A percentile compares a stretch with the other conserved stretches of the same genome.
phyloP scores from a whole-genome alignment of 2,329 filamentous ascomycete genomes.

The Cercospora brassicicola region DNA sequence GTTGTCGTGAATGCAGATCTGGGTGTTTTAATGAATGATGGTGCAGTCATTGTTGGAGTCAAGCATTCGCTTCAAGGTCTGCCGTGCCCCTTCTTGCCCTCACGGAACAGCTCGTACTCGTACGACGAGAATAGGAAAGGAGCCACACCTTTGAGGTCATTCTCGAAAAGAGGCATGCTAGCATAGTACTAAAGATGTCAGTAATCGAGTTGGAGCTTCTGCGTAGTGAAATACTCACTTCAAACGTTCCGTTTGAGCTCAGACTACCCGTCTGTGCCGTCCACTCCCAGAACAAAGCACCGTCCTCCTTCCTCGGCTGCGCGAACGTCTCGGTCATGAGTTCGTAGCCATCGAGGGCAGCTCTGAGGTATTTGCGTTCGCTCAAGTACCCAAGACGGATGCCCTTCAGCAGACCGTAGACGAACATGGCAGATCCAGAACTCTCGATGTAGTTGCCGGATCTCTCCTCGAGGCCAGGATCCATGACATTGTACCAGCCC shows the following conservation, averaged over 20 bases:
- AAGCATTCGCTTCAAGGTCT: neutral
- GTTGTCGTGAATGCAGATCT: too few relatives aligned
- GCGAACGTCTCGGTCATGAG: conserved; percentile 51
- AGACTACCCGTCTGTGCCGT: conserved; percentile 56
- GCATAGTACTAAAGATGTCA: conserved; percentile 26
- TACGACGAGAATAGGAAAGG: conserved; percentile 30
- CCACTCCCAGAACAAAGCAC: conserved; percentile 52
- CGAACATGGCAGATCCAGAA: conserved; percentile 58
- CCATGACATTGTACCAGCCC: conserved; percentile 58
- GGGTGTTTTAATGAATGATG: too few relatives aligned
- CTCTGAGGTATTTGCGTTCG: conserved; percentile 13
- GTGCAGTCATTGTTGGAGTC: too few relatives aligned
- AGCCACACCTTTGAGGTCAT: conserved; percentile 30
- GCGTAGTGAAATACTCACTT: conserved; percentile 40
- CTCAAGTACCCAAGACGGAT: conserved; percentile 42
- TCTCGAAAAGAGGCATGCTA: conserved; percentile 29
- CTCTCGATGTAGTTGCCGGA: conserved; percentile 60
- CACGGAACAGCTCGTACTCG: conserved; percentile 26
- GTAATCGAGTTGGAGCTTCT: neutral
- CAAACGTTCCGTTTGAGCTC: conserved; percentile 51
- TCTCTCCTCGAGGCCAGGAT: conserved; percentile 42
- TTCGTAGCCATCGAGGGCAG: conserved; percentile 47
- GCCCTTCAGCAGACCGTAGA: conserved; percentile 53
- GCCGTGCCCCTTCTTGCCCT: neutral
- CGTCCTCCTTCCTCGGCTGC: conserved; percentile 45